phyloP scores from a whole-genome alignment of 768 basidiomycete genomes.

The Hortiboletus campestris region DNA sequence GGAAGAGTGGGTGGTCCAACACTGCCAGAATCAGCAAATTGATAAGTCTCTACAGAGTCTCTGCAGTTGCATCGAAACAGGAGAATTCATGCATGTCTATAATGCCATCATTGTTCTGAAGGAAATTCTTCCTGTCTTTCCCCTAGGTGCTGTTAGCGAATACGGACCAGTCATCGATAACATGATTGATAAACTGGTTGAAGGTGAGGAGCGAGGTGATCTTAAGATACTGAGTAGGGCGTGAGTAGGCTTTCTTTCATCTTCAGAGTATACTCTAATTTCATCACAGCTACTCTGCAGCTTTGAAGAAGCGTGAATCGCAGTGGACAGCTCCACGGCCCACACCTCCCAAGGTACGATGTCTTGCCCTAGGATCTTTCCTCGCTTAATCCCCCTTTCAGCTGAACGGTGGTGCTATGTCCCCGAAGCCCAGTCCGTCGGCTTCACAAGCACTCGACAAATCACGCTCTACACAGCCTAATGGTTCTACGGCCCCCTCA shows the following conservation, averaged over 20 bases:
- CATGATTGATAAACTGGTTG: slow-evolving; percentile 65
- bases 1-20: slow-evolving; percentile 49
- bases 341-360: slow-evolving; percentile 34
- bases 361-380: neutral
- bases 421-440: slow-evolving; percentile 22
- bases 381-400: slow-evolving; percentile 2
- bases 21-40: neutral
- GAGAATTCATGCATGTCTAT: slow-evolving; percentile 96
- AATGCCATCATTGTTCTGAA: slow-evolving; percentile 94
- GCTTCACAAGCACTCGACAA: slow-evolving; percentile 36
- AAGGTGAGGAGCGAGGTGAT: slow-evolving; percentile 79
- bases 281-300: slow-evolving; percentile 60
- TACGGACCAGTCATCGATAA: slow-evolving; percentile 54
- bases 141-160: slow-evolving; percentile 58
- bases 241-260: slow-evolving; percentile 40
- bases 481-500: slow-evolving; percentile 35
- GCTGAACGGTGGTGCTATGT: slow-evolving; percentile 28
- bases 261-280: slow-evolving; percentile 4
- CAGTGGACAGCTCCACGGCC: slow-evolving; percentile 44
- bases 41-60: slow-evolving; percentile 53
- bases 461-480: slow-evolving; percentile 31
- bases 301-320: slow-evolving; percentile 70
- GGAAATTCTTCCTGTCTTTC: slow-evolving; percentile 88
- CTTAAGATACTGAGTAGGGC: slow-evolving; percentile 77
- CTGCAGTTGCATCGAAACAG: slow-evolving; percentile 75